Conservation (phyloP, 441 rosid genomes). For the Syzygium syzygioides region DNA sequence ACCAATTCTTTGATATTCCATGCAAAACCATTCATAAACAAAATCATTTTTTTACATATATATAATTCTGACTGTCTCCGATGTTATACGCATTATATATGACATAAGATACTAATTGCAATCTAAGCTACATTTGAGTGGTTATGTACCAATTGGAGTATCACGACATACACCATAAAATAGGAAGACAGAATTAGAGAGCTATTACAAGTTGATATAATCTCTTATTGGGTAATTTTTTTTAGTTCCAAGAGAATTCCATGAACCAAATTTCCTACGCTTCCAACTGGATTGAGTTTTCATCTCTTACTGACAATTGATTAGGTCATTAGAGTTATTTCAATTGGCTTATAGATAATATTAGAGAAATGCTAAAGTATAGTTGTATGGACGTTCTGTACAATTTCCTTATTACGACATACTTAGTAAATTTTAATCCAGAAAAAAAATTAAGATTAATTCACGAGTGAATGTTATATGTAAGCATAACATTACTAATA, state of each 20-base stretch:
- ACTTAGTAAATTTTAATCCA: rapidly evolving
- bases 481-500: too few species aligned
- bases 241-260: neutral
- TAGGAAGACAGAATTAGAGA: neutral
- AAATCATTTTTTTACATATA: too few species aligned
- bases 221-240: neutral
- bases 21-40: neutral
- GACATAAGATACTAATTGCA: neutral
- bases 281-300: neutral
- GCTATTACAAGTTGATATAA: neutral
- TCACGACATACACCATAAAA: neutral
- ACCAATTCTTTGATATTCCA: neutral
- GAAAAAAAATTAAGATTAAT: neutral
- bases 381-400: neutral
- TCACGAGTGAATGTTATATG: too few species aligned
- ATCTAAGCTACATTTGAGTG: too few species aligned
- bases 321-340: neutral
- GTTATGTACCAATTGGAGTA: too few species aligned
- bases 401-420: rapidly evolving
- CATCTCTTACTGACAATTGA: neutral
- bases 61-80: neutral
- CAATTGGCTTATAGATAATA: neutral
- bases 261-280: neutral
- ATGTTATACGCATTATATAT: neutral
- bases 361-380: neutral